A percentile compares a stretch with the other conserved stretches of the same genome.
Conservation (phyloP, 495 filamentous ascomycete genomes). For the Penicillium pulvis region DNA sequence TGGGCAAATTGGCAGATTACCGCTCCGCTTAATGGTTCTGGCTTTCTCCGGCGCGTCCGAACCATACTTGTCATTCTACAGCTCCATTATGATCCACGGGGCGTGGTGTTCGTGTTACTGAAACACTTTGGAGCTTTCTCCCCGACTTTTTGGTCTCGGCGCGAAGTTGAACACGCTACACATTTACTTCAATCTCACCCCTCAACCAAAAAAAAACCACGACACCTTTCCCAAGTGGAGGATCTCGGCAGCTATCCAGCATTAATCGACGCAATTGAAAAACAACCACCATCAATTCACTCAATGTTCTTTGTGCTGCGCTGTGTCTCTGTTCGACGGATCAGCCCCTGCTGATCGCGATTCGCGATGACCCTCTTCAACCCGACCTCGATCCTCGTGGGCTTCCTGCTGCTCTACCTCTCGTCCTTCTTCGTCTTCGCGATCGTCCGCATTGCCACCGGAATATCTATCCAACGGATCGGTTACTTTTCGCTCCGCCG, state of each 20-base stretch:
- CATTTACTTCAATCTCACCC: not conserved
- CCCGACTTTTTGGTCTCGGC: not conserved
- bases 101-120: constrained; percentile 5
- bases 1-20: constrained; percentile 13
- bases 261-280: constrained; percentile 2
- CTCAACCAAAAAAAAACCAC: not conserved
- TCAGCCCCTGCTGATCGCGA: constrained; percentile 45
- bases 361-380: constrained; percentile 59
- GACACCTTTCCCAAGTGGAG: constrained; percentile 7
- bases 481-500: constrained; percentile 90
- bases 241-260: constrained; percentile 11
- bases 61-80: constrained; percentile 28
- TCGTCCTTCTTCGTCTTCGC: constrained; percentile 92
- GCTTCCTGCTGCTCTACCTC: constrained; percentile 84
- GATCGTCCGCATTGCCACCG: constrained; percentile 86
- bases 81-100: constrained; percentile 10
- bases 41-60: constrained; percentile 30
- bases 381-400: constrained; percentile 80
- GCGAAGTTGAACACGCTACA: not conserved
- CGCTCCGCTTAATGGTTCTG: constrained; percentile 22
- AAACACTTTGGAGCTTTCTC: not conserved
- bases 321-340: constrained; percentile 29
- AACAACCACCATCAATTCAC: constrained; percentile 9
- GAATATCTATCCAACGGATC: constrained; percentile 92
- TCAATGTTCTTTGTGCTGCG: constrained; percentile 26